Conservation (phyloP, 192 early-diverging fungal species). For the Funneliformis geosporum region DNA sequence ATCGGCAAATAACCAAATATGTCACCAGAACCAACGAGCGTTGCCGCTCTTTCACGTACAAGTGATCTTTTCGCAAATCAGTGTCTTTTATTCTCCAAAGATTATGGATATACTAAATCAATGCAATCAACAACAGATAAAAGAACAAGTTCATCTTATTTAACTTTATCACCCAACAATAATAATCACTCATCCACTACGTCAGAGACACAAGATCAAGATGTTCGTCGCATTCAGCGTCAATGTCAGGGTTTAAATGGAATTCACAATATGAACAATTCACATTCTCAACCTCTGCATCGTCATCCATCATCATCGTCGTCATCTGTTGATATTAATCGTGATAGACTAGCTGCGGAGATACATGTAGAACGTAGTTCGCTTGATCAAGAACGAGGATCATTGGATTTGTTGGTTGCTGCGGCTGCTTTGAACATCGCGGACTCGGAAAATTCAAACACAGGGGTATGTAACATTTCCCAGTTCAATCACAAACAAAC, state of each 20-base stretch:
- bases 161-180: neutral
- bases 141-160: neutral
- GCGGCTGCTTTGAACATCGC: neutral
- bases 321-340: neutral
- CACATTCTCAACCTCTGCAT: neutral
- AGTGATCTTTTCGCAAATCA: neutral
- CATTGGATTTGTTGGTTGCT: slow-evolving; percentile 7
- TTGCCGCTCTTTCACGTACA: neutral
- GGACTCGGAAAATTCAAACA: slow-evolving; percentile 3
- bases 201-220: slow-evolving; percentile 6
- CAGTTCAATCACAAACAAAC: neutral
- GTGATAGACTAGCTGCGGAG: neutral
- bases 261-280: slow-evolving; percentile 3
- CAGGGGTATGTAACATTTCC: neutral
- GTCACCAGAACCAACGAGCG: slow-evolving; percentile 19
- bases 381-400: neutral
- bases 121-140: neutral
- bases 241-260: neutral
- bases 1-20: neutral
- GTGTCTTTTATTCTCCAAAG: neutral
- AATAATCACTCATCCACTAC: neutral
- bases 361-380: neutral
- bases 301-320: neutral
- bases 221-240: slow-evolving; percentile 5
- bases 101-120: slow-evolving; percentile 3